Conservation (phyloP, 1,284 basidiomycete species). For the Ustilago trichophora region DNA sequence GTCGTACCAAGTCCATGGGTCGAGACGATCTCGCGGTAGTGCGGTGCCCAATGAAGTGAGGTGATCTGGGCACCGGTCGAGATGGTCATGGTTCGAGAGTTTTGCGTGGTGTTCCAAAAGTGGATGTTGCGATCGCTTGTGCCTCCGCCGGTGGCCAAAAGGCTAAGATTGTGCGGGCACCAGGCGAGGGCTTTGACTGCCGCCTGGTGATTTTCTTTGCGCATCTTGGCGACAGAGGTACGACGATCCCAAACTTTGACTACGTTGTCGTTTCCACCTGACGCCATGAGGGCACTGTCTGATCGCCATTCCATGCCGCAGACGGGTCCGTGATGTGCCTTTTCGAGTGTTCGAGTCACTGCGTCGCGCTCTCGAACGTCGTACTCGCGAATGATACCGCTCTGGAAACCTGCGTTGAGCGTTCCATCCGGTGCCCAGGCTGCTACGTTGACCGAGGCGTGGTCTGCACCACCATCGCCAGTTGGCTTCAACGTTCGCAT, state of each 20-base stretch:
- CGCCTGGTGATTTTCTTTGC: constrained; percentile 76
- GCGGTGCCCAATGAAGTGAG: constrained; percentile 85
- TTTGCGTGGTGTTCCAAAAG: constrained; percentile 74
- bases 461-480: constrained; percentile 60
- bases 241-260: constrained; percentile 91
- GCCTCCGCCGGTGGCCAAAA: constrained; percentile 93
- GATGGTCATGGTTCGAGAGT: constrained; percentile 61
- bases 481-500: constrained; percentile 73
- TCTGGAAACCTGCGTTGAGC: constrained; percentile 58
- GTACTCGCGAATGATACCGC: constrained; percentile 63
- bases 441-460: constrained; percentile 49
- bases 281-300: constrained; percentile 80
- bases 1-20: constrained; percentile 77
- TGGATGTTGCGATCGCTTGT: constrained; percentile 93
- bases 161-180: constrained; percentile 93
- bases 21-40: constrained; percentile 88
- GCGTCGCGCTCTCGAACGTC: constrained; percentile 61
- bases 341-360: constrained; percentile 54
- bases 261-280: constrained; percentile 94
- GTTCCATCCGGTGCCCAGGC: constrained; percentile 64
- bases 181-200: constrained; percentile 80
- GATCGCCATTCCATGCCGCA: constrained; percentile 63
- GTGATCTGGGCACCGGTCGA: constrained; percentile 80
- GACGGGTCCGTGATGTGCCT: constrained; percentile 60
- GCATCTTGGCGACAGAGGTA: constrained; percentile 86